Conservation (phyloP, 768 basidiomycete genomes). For the Chalciporus piperatus region DNA sequence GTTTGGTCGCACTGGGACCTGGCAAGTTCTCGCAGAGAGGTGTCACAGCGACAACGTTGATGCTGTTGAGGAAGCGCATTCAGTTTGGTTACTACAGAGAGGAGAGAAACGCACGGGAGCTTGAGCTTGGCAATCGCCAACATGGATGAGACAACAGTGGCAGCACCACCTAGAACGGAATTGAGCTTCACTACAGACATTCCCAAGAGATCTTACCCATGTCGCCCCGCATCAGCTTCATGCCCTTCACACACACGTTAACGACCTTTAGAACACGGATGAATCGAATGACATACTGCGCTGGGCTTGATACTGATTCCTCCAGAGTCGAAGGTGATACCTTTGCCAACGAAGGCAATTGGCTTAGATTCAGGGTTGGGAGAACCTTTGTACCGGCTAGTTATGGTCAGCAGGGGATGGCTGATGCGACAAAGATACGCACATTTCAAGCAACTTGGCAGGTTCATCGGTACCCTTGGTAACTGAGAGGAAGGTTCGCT, state of each 20-base stretch:
- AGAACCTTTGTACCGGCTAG: conserved; percentile 81
- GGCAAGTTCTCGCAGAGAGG: conserved; percentile 89
- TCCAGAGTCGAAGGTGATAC: conserved; percentile 87
- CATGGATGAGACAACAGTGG: conserved; percentile 68
- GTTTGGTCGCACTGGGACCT: conserved; percentile 62
- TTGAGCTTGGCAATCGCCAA: conserved; percentile 78
- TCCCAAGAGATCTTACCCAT: conserved; percentile 58
- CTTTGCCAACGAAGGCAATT: conserved; percentile 80
- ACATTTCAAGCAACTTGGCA: conserved; percentile 87
- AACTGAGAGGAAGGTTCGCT: conserved; percentile 86
- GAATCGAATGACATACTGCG: conserved; percentile 41
- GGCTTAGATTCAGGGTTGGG: conserved; percentile 53
- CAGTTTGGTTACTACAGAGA: not conserved
- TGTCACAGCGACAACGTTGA: conserved; percentile 71
- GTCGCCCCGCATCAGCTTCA: conserved; percentile 85
- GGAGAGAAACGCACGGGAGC: conserved; percentile 58
- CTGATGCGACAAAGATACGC: conserved; percentile 9
- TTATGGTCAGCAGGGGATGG: not conserved
- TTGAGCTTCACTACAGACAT: not conserved
- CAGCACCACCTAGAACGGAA: conserved; percentile 60
- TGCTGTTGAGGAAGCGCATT: conserved; percentile 34
- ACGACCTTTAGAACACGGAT: not conserved
- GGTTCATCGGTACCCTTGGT: conserved; percentile 80
- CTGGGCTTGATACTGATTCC: conserved; percentile 84
- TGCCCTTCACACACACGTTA: conserved; percentile 43